phyloP scores from a whole-genome alignment of 2,329 filamentous ascomycete species.

The Cercospora sesami region DNA sequence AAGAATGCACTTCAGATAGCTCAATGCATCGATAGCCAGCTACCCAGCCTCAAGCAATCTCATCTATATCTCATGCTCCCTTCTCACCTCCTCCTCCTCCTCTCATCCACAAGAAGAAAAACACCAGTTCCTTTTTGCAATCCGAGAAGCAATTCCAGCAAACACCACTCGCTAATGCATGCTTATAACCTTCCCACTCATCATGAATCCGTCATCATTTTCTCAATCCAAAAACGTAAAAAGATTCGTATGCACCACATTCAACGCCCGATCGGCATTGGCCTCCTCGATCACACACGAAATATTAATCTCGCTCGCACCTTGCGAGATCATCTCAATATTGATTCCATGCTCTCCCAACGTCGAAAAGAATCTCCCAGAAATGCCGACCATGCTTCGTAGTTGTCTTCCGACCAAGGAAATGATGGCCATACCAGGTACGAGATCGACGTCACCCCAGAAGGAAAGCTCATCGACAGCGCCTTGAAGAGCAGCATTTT shows the following conservation, averaged over 20 bases:
- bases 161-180: conserved; percentile 3
- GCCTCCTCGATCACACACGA: conserved; percentile 93
- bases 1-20: background rate
- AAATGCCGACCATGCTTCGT: conserved; percentile 94
- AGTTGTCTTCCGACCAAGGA: conserved; percentile 93
- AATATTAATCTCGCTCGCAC: conserved; percentile 98
- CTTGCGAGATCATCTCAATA: conserved; percentile 99
- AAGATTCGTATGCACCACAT: conserved; percentile 91
- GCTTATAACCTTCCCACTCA: background rate
- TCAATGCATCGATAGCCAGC: background rate
- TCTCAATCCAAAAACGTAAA: conserved; percentile 85
- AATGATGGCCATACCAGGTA: conserved; percentile 91
- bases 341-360: conserved; percentile 92
- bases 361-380: conserved; percentile 91
- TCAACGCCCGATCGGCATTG: conserved; percentile 90
- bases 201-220: conserved; percentile 1
- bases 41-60: background rate
- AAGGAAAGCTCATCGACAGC: conserved; percentile 69
- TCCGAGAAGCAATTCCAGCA: background rate
- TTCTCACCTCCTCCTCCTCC: background rate
- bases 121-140: background rate
- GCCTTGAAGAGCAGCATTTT: conserved; percentile 49
- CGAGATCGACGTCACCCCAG: conserved; percentile 86
- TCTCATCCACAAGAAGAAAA: background rate
- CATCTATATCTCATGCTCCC: background rate